Percentiles rank a stretch among this genome's conserved stretches.
These are phyloP conservation scores for Kurtzmaniella quercitrusa DNA, from an alignment of 1,139 yeast species.

Conservation along the genomic window DNA sequence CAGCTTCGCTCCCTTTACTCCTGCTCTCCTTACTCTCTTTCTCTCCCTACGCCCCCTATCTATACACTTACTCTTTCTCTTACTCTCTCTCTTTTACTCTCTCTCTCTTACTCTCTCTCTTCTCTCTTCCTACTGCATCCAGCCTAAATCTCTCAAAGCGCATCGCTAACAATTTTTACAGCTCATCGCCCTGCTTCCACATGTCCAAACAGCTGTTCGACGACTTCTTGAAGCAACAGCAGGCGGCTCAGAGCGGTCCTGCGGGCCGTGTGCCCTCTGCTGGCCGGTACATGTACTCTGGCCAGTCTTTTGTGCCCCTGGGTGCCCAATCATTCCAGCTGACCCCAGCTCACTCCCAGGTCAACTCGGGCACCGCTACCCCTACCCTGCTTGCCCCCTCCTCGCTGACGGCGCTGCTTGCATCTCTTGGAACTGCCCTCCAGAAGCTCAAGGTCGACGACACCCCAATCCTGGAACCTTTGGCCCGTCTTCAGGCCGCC, in stretches of 20 bases:
- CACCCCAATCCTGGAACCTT: conserved; percentile 64
- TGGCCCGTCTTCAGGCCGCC: conserved; percentile 54
- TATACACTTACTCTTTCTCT: too few species aligned
- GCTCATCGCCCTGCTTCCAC: not conserved
- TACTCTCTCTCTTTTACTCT: too few species aligned
- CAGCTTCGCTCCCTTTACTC: too few species aligned
- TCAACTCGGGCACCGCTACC: conserved; percentile 39
- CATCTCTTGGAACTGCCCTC: conserved; percentile 68
- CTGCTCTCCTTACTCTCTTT: too few species aligned
- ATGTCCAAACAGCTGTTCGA: conserved; percentile 25
- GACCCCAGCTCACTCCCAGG: conserved; percentile 31
- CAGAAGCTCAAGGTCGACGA: conserved; percentile 52
- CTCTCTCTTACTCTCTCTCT: too few species aligned
- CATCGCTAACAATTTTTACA: not conserved
- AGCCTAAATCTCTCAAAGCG: not conserved
- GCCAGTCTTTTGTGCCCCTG: conserved; percentile 7
- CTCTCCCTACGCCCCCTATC: too few species aligned
- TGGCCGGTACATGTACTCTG: conserved; percentile 4
- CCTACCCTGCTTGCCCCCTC: conserved; percentile 33
- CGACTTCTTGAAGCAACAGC: conserved; percentile 31
- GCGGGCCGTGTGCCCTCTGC: conserved; percentile 2
- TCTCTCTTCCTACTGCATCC: not conserved
- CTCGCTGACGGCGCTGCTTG: conserved; percentile 62
- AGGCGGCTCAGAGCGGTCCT: conserved; percentile 7
- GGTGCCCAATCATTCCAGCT: conserved; percentile 11